Evolutionary conservation across 306 rosid species (phyloP), one percentile per base, ranked within the genome.

Genomic region (Cicer judaicum): DNA sequence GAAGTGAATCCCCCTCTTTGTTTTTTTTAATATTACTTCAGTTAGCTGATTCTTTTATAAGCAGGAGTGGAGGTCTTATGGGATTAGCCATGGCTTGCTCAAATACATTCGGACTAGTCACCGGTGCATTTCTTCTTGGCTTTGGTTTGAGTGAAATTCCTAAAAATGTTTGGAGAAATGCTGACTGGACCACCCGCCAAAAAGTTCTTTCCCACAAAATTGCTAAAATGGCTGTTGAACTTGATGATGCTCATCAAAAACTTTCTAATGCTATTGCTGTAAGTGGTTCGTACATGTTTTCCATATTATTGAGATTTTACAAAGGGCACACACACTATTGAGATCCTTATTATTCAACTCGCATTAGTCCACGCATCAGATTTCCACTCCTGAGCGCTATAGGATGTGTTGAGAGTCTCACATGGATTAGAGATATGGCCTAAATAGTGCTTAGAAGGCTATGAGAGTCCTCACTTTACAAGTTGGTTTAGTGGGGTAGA

Each of bases 61-160:
- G 68, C 91, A 94, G 99, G 99, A 72, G 8, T 16, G 82, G 93
- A 72, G 29, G 85, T 84, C 81, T 94, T 80, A 80, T 87, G 76
- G 99, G 95, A 64, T 88, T 92, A 4, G 97, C 99, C 83, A 94
- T 94, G 99, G 99, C 88, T 39, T 92, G 95, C 83, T 94, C 99
- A 2, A 94, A 94, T 79, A 94, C 99, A 74, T 94, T 94, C 68
- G 99, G 99, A 82, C 90, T 94, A 64, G 99, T 94, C 52, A 94
- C 99, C 15, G 99, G 99, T 64, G 99, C 97, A 57, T 94, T 94
- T 84, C 99, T 94, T 81, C 97, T 94, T 74, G 99, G 99, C 72
- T 94, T 94, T 63, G 97, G 99, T 53, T 85, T 91, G 88, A 92
- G 95, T 49, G 99, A 92, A 92, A 92, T 94, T 80, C 99, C 99